Evolutionary conservation across 1,284 basidiomycete species (phyloP).

Genomic region (Apiotrichum akiyoshidainum): DNA sequence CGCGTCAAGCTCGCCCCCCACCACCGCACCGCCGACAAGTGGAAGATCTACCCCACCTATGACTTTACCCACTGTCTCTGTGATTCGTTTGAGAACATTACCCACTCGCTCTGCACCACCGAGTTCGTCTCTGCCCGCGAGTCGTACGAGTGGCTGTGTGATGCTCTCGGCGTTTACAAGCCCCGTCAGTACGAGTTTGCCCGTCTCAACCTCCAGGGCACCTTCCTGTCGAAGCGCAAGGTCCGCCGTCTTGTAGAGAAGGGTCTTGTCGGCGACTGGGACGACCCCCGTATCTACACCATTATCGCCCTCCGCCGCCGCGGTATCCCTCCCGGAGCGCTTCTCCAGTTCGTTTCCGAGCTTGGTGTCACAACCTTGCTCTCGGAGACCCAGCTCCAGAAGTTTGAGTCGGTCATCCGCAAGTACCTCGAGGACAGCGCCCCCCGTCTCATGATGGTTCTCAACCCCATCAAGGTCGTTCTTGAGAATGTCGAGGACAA

Average conservation of each 20-base stretch:
- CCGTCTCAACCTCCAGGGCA: constrained; percentile 87
- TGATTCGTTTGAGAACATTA: constrained; percentile 98
- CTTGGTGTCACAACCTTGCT: constrained; percentile 87
- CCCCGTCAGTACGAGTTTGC: constrained; percentile 98
- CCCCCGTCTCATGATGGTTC: constrained; percentile 87
- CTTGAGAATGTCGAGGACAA: constrained; percentile 89
- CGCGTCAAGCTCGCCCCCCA: constrained; percentile 87
- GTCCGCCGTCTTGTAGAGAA: constrained; percentile 84
- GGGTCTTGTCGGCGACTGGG: constrained; percentile 85
- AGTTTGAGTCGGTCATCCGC: constrained; percentile 87
- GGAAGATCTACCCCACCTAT: constrained; percentile 83
- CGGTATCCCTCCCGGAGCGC: constrained; percentile 92
- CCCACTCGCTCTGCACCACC: constrained; percentile 94
- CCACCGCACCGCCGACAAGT: constrained; percentile 87
- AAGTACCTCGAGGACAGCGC: constrained; percentile 85
- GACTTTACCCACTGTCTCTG: constrained; percentile 99
- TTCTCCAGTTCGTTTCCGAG: constrained; percentile 85
- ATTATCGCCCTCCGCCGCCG: constrained; percentile 90
- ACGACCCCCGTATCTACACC: constrained; percentile 97
- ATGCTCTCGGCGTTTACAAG: constrained; percentile 93
- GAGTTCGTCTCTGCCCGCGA: constrained; percentile 97
- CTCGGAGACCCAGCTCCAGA: constrained; percentile 78
- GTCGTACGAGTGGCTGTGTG: constrained; percentile 99
- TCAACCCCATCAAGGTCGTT: constrained; percentile 84
- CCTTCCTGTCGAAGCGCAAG: constrained; percentile 96